Base-by-base conservation (phyloP, 2,329 filamentous ascomycete species). In the Pseudogymnoascus sp. region DNA sequence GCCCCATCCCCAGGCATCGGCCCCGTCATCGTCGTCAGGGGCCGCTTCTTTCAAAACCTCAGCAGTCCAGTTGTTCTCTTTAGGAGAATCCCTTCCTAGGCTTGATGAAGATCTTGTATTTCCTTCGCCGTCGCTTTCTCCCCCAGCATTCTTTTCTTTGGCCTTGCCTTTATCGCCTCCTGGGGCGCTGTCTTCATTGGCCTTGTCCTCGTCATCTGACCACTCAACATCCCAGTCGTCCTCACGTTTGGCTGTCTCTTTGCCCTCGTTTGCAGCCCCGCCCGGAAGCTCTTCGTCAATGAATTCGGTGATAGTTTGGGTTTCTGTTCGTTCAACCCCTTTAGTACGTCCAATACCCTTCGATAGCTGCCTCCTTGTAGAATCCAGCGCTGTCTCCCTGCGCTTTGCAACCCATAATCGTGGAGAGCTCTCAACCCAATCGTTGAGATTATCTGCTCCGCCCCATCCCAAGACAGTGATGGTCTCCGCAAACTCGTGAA, bases 371-470 rank as follows among this genome's bases (percentile, higher is more conserved):
- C 77, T 82, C 23, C 95, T 85, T 11, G 96, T 86, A 36, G 84
- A 82, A 66, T 93, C 88, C 23, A 99, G 81, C 0, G 91, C 87
- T 36, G 83, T 86, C 70, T 96, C 92, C 70, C 90, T 86, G 67
- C 92, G 89, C 73, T 91, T 93, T 1, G 84, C 84, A 12, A 97
- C 82, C 95, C 95, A 99, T 25, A 91, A 87, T 64, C 86, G 85
- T 0, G 92, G 90, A 0, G 91, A 89, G 66, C 88, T 87, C 42
- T 87, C 84, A 0, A 91, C 87, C 93, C 95, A 99, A 23, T 90
- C 85, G 50, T 84, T 81, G 38, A 99, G 77, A 34, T 88, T 84
- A 12, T 81, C 78, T 59, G 84, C 79, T 4, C 82, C 82, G 14
- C 81, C 79, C 81, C 90, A 93, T 0, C 83, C 81, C 16, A 87